phyloP scores from a whole-genome alignment of 2,329 filamentous ascomycete species.

The Pseudogymnoascus sp. region DNA sequence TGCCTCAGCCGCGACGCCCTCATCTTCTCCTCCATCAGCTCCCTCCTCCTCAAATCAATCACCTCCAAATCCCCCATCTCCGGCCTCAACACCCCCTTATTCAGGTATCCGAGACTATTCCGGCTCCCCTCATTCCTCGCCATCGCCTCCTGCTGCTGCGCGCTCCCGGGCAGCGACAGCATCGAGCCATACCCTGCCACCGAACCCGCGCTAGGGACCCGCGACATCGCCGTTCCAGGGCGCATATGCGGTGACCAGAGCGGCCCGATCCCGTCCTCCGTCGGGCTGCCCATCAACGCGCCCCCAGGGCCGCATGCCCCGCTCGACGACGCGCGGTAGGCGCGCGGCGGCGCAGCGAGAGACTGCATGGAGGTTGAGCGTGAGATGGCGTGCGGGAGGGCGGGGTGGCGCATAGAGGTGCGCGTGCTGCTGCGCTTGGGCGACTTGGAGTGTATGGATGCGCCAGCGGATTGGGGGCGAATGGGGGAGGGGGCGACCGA shows the following conservation, averaged over 20 bases:
- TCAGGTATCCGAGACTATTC: conserved; percentile 1
- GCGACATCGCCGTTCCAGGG: neutral
- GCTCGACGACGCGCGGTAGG: neutral
- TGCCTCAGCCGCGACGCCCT: conserved; percentile 23
- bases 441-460: neutral
- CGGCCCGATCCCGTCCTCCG: conserved; percentile 1
- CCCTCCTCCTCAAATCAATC: neutral
- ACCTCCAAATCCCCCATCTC: conserved; percentile 5
- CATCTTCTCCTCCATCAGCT: conserved; percentile 5
- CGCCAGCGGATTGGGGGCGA: neutral
- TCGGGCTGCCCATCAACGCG: neutral
- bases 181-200: neutral
- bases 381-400: neutral
- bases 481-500: conserved; percentile 34
- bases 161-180: neutral
- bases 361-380: neutral
- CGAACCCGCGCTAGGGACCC: neutral
- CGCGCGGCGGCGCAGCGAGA: neutral
- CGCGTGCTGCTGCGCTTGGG: neutral
- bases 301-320: neutral
- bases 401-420: neutral
- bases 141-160: neutral
- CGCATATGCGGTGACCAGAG: neutral
- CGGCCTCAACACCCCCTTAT: neutral
- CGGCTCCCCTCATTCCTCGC: neutral